These are phyloP conservation scores for Potentilla sterilis DNA, from an alignment of 306 rosid species.

Conservation along the genomic window DNA sequence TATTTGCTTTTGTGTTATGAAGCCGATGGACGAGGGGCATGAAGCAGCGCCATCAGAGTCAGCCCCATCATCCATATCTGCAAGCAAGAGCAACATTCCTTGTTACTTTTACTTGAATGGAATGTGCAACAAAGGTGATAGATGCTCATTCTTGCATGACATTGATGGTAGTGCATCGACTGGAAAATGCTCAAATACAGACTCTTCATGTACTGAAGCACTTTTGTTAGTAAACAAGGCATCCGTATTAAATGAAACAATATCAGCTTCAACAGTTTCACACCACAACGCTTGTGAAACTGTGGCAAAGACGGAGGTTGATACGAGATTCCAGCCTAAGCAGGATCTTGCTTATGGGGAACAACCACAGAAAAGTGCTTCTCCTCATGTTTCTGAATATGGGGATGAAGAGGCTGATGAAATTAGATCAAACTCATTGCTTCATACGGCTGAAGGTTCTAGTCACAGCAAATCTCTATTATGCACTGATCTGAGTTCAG, in stretches of 20 bases:
- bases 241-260: slow-evolving; percentile 34
- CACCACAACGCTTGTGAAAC: slow-evolving; percentile 31
- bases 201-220: slow-evolving; percentile 34
- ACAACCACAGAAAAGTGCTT: slow-evolving; percentile 27
- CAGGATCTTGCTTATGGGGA: slow-evolving; percentile 25
- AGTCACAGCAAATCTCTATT: slow-evolving; percentile 33
- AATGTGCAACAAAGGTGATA: slow-evolving; percentile 77
- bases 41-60: slow-evolving; percentile 56
- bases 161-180: slow-evolving; percentile 31
- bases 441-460: slow-evolving; percentile 37
- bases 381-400: slow-evolving; percentile 29
- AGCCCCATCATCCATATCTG: slow-evolving; percentile 44
- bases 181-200: slow-evolving; percentile 47
- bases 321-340: slow-evolving; percentile 30
- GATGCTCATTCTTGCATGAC: slow-evolving; percentile 68
- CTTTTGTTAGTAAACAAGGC: slow-evolving; percentile 40
- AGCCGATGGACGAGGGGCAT: slow-evolving; percentile 84
- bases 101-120: slow-evolving; percentile 77
- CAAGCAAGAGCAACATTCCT: slow-evolving; percentile 58
- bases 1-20: slow-evolving; percentile 23
- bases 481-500: slow-evolving; percentile 48
- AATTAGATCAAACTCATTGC: slow-evolving; percentile 34
- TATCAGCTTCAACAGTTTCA: slow-evolving; percentile 28
- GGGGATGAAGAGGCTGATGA: slow-evolving; percentile 44
- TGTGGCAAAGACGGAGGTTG: slow-evolving; percentile 28